Evolutionary conservation across 495 filamentous ascomycete species (phyloP).

Genomic region (Cercophora samala): DNA sequence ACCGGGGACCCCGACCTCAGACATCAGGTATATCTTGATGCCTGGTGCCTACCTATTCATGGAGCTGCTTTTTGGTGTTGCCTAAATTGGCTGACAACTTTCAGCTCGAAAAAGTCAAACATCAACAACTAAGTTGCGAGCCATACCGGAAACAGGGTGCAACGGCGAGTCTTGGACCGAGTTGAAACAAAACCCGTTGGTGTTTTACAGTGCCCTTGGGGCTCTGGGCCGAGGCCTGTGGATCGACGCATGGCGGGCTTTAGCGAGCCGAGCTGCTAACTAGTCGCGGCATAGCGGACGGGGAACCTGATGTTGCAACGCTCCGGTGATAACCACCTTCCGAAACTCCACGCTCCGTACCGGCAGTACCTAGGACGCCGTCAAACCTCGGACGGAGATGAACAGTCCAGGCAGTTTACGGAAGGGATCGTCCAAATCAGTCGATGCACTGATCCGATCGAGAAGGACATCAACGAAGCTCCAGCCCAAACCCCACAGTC

Average conservation of each 20-base stretch:
- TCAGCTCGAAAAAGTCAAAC: too few relatives aligned
- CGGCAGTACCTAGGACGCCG: not conserved
- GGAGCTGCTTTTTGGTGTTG: not conserved
- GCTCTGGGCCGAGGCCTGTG: not conserved
- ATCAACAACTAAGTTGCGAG: not conserved
- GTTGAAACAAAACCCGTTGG: too few relatives aligned
- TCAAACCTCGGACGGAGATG: too few relatives aligned
- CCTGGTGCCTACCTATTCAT: conserved; percentile 2
- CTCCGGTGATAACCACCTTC: not conserved
- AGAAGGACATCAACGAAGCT: not conserved
- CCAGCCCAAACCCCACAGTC: too few relatives aligned
- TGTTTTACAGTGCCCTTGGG: not conserved
- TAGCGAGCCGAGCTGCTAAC: not conserved
- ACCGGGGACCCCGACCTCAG: conserved; percentile 1
- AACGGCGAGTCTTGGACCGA: not conserved
- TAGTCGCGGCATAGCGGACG: not conserved
- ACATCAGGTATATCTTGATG: not conserved
- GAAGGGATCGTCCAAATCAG: not conserved
- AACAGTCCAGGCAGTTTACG: not conserved
- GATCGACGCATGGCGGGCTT: not conserved
- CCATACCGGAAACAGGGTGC: not conserved
- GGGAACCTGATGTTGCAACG: not conserved
- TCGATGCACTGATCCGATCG: not conserved
- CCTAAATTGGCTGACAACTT: too few relatives aligned
- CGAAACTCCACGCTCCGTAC: not conserved